phyloP scores from a whole-genome alignment of 2,329 filamentous ascomycete genomes.

The Botryotinia convoluta region DNA sequence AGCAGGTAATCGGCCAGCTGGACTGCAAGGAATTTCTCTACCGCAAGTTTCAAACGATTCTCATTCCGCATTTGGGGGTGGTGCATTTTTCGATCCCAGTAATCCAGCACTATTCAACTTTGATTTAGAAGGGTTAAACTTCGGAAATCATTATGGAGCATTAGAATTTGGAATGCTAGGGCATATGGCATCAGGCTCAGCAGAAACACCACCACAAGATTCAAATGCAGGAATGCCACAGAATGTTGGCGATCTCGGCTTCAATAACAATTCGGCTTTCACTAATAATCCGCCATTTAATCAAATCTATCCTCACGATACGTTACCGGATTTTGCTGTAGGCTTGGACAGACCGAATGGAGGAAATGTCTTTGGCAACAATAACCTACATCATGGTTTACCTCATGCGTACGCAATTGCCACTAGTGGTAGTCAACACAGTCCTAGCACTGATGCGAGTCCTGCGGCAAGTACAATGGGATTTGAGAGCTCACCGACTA shows the following conservation, averaged over 20 bases:
- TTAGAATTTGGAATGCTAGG: slow-evolving; percentile 95
- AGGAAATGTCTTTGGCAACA: slow-evolving; percentile 44
- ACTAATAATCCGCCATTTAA: slow-evolving; percentile 44
- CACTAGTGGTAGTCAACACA: slow-evolving; percentile 58
- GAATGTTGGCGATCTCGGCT: slow-evolving; percentile 41
- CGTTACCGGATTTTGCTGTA: slow-evolving; percentile 51
- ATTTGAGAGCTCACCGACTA: slow-evolving; percentile 56
- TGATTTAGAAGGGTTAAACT: slow-evolving; percentile 89
- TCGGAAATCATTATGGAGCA: slow-evolving; percentile 93
- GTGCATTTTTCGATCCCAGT: slow-evolving; percentile 77
- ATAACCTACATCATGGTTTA: slow-evolving; percentile 55
- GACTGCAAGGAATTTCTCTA: slow-evolving; percentile 41
- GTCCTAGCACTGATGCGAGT: slow-evolving; percentile 63
- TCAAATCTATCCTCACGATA: slow-evolving; percentile 47
- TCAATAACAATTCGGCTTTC: slow-evolving; percentile 35
- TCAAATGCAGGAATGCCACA: slow-evolving; percentile 46
- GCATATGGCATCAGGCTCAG: slow-evolving; percentile 89
- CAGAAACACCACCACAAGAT: slow-evolving; percentile 74
- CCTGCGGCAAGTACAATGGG: slow-evolving; percentile 53
- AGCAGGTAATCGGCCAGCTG: slow-evolving; percentile 49
- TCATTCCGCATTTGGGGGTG: slow-evolving; percentile 45
- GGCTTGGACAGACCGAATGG: slow-evolving; percentile 47
- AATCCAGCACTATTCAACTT: slow-evolving; percentile 95
- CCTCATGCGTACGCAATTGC: slow-evolving; percentile 65
- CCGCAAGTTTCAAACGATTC: slow-evolving; percentile 50